Evolutionary conservation across 495 filamentous ascomycete genomes (phyloP).

Genomic region (Aspergillus nidulans): DNA sequence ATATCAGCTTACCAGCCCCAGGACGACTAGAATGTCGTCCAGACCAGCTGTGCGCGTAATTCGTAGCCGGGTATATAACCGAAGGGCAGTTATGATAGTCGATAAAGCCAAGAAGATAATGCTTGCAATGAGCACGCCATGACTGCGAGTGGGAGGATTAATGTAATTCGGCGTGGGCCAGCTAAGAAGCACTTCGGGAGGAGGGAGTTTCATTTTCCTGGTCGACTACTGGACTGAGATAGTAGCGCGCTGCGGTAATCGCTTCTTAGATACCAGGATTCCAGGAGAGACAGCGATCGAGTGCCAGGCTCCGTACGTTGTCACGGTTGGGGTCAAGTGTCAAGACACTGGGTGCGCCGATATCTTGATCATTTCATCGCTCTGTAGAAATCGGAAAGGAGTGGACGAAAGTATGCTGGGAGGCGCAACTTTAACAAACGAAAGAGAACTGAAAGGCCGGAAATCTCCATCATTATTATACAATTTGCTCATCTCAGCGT

Average conservation of each 20-base stretch:
- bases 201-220: constrained; percentile 40
- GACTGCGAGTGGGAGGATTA: constrained; percentile 48
- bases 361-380: constrained; percentile 2
- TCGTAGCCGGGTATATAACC: constrained; percentile 46
- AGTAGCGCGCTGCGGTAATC: neutral
- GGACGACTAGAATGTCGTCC: constrained; percentile 46
- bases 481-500: neutral
- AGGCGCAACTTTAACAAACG: neutral
- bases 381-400: neutral
- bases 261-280: neutral
- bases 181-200: constrained; percentile 33
- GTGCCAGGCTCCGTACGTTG: neutral
- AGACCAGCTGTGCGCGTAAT: constrained; percentile 44
- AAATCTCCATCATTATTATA: neutral
- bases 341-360: constrained; percentile 6
- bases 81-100: constrained; percentile 37
- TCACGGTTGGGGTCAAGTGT: neutral
- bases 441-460: neutral
- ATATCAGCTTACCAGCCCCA: constrained; percentile 24
- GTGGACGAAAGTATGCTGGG: neutral
- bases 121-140: constrained; percentile 39
- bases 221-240: neutral
- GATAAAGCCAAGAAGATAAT: constrained; percentile 34
- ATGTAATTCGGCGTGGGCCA: constrained; percentile 56
- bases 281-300: neutral